These are phyloP conservation scores for Carallia pectinifolia DNA, from an alignment of 345 rosid species.

Conservation along the genomic window DNA sequence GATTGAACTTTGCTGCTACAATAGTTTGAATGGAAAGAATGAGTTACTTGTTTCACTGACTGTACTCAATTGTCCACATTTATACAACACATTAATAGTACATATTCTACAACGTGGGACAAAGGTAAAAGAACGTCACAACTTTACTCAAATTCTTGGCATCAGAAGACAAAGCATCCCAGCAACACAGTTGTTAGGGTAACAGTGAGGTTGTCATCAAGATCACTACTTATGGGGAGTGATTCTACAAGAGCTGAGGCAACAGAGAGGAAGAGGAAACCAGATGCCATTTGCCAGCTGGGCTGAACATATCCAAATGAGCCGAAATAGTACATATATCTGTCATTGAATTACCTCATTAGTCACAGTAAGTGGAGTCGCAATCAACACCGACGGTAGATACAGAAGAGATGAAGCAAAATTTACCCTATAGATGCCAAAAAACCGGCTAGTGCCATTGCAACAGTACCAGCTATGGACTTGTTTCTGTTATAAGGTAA, in stretches of 20 bases:
- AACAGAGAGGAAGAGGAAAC: slow-evolving; percentile 62
- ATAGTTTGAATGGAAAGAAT: too few species aligned
- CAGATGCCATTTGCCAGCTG: slow-evolving; percentile 48
- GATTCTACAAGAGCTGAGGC: slow-evolving; percentile 84
- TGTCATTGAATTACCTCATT: slow-evolving; percentile 17
- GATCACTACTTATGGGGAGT: slow-evolving; percentile 70
- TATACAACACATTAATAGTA: background rate
- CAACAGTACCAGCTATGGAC: slow-evolving; percentile 77
- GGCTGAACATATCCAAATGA: slow-evolving; percentile 56
- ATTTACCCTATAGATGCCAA: slow-evolving; percentile 59
- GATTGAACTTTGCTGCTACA: too few species aligned
- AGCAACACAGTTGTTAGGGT: slow-evolving; percentile 58
- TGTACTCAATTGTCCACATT: background rate
- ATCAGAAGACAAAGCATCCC: slow-evolving; percentile 54
- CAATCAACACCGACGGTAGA: background rate
- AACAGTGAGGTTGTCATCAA: slow-evolving; percentile 92
- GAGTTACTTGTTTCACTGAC: background rate
- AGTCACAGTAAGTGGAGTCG: too few species aligned
- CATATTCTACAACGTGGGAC: background rate
- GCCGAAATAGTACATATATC: slow-evolving; percentile 73
- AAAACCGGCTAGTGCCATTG: slow-evolving; percentile 75
- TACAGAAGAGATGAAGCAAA: background rate
- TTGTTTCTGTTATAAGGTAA: slow-evolving; percentile 78
- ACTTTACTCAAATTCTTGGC: background rate
- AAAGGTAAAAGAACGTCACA: background rate